Evolutionary conservation across 768 basidiomycete genomes (phyloP), one percentile per base, ranked within the genome.

Genomic region (Mycena venus): DNA sequence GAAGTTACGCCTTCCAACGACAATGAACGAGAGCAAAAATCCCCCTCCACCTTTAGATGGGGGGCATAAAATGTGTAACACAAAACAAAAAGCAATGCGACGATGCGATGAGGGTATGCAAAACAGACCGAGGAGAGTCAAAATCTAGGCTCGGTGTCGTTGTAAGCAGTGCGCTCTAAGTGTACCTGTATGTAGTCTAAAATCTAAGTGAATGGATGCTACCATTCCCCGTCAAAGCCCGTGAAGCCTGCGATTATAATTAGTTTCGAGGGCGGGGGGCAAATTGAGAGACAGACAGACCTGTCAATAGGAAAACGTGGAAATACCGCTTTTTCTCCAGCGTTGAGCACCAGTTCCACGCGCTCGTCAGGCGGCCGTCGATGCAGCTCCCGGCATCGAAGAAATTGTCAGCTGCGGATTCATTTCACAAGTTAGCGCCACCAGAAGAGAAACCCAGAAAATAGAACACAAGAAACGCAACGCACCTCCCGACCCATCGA

Each of bases 281-380:
- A 23, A 42, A 42, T 29, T 19, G 2, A 51, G 25, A 25, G 25
- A 3, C 12, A 21, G 51, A 81, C 92, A 76, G 72, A 94, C 94
- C 94, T 56, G 91, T 90, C 64, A 96, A 84, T 73, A 96, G 83
- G 82, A 96, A 96, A 25, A 95, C 85, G 8, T 90, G 91, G 86
- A 96, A 95, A 80, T 91, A 96, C 60, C 91, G 86, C 85, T 96
- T 96, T 86, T 96, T 96, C 86, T 96, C 95, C 76, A 96, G 82
- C 56, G 87, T 88, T 60, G 92, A 91, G 84, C 95, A 96, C 95
- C 95, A 96, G 80, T 96, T 95, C 95, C 95, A 96, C 5, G 95
- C 95, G 81, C 94, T 95, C 34, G 95, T 96, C 78, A 96, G 82
- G 4, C 95, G 88, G 15, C 95, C 95, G 78, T 96, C 95, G 77